phyloP scores from a whole-genome alignment of 495 filamentous ascomycete genomes.

The Neurospora sp. region DNA sequence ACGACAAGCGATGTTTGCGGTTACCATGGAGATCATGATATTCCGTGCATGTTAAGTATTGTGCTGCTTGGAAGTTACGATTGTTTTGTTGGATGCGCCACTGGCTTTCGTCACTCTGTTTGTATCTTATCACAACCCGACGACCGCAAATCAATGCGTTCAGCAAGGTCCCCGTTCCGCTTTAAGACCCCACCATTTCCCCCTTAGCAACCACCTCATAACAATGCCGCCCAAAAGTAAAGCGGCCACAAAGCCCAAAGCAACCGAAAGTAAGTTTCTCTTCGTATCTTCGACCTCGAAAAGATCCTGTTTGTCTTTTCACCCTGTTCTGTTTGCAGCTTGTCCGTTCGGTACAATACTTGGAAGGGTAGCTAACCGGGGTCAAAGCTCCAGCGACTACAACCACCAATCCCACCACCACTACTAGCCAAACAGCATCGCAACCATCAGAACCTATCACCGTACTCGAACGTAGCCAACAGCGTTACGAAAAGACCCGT shows the following conservation, averaged over 20 bases:
- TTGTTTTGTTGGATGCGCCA: not conserved
- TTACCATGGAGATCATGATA: not conserved
- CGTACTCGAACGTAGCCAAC: conserved; percentile 23
- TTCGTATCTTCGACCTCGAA: not conserved
- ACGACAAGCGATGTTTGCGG: not conserved
- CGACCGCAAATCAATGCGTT: not conserved
- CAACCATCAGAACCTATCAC: conserved; percentile 18
- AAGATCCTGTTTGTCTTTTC: not conserved
- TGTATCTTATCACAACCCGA: not conserved
- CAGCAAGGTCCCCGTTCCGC: not conserved
- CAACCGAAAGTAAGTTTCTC: conserved; percentile 14
- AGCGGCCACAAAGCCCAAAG: conserved; percentile 21
- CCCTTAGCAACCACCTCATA: conserved; percentile 4
- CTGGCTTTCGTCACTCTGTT: not conserved
- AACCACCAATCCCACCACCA: not conserved
- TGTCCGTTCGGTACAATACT: not conserved
- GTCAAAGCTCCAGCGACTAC: not conserved
- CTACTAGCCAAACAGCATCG: not conserved
- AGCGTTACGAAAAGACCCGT: conserved; percentile 26
- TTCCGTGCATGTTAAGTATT: not conserved
- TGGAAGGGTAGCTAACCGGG: not conserved
- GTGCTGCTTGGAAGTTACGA: not conserved
- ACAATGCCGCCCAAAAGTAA: conserved; percentile 28
- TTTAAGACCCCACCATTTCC: not conserved
- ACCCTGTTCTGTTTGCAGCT: not conserved